A percentile compares a stretch with the other conserved stretches of the same genome.
These are phyloP conservation scores for Neoarthrinium moseri DNA, from an alignment of 2,329 filamentous ascomycete species.

Conservation along the genomic window DNA sequence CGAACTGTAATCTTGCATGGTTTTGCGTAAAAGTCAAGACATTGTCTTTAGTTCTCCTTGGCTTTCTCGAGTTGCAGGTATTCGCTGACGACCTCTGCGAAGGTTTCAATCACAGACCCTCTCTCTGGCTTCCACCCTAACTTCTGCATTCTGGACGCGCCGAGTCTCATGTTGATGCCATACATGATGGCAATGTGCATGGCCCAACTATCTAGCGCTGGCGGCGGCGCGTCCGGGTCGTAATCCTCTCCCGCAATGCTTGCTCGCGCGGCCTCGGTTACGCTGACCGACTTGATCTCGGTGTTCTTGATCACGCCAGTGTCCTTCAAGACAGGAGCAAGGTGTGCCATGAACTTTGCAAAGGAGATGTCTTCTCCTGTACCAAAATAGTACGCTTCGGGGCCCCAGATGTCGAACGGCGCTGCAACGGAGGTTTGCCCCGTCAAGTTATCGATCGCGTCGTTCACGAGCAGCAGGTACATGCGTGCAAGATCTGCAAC, in stretches of 20 bases:
- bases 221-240: slow-evolving; percentile 14
- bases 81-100: slow-evolving; percentile 1
- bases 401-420: slow-evolving; percentile 14
- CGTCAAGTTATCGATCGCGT: slow-evolving; percentile 6
- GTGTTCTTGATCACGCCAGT: slow-evolving; percentile 12
- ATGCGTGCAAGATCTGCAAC: slow-evolving; percentile 16
- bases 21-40: too few species aligned
- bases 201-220: slow-evolving; percentile 17
- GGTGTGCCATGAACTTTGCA: slow-evolving; percentile 9
- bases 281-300: slow-evolving; percentile 13
- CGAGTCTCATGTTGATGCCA: slow-evolving; percentile 16
- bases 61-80: slow-evolving; percentile 7
- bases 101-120: slow-evolving; percentile 3
- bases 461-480: slow-evolving; percentile 14
- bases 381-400: slow-evolving; percentile 18
- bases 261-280: slow-evolving; percentile 14
- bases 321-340: slow-evolving; percentile 11
- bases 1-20: too few species aligned
- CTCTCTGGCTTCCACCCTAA: slow-evolving; percentile 14
- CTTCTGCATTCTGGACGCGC: slow-evolving; percentile 10
- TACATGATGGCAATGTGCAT: slow-evolving; percentile 16
- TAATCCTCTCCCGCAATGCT: slow-evolving; percentile 14
- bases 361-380: slow-evolving; percentile 13
- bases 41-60: too few species aligned
- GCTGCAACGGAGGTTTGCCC: neutral